phyloP scores from a whole-genome alignment of 1,284 basidiomycete genomes.

The Papiliotrema nemorosa region DNA sequence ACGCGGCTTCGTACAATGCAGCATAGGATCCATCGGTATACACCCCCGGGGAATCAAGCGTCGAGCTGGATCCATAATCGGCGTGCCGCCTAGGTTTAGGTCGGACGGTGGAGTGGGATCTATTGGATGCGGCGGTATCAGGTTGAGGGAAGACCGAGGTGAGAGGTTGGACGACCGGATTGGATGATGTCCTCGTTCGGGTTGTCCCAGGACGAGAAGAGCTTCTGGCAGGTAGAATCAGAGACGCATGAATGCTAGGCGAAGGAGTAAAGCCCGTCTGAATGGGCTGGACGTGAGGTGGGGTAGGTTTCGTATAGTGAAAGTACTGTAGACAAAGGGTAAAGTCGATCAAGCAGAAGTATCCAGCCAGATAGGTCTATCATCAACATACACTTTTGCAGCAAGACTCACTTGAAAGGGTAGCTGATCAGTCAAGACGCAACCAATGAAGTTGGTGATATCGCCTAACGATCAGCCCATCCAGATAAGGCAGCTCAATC shows the following conservation, averaged over 20 bases:
- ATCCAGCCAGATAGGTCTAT: conserved; percentile 80
- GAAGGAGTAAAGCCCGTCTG: not conserved
- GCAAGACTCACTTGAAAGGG: conserved; percentile 73
- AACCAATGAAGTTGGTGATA: conserved; percentile 79
- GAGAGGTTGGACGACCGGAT: not conserved
- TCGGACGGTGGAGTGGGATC: not conserved
- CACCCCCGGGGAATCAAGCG: not conserved
- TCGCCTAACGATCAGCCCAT: conserved; percentile 59
- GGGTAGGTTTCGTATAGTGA: conserved; percentile 57
- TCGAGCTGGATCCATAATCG: not conserved
- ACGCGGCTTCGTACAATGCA: conserved; percentile 44
- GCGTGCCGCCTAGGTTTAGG: not conserved
- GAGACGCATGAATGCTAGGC: conserved; percentile 11
- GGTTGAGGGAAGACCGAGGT: not conserved
- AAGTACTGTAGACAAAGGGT: conserved; percentile 70
- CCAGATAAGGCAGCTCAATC: not conserved
- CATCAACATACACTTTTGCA: not conserved
- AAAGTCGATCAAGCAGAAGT: conserved; percentile 78
- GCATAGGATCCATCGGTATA: conserved; percentile 15
- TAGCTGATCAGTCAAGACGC: conserved; percentile 84
- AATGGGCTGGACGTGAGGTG: not conserved
- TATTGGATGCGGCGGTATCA: not conserved
- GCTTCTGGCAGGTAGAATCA: conserved; percentile 15
- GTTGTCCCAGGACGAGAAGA: conserved; percentile 7
- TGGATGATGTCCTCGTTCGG: conserved; percentile 1